phyloP scores from a whole-genome alignment of 2,329 filamentous ascomycete species.

The Hypoxylon sp. region DNA sequence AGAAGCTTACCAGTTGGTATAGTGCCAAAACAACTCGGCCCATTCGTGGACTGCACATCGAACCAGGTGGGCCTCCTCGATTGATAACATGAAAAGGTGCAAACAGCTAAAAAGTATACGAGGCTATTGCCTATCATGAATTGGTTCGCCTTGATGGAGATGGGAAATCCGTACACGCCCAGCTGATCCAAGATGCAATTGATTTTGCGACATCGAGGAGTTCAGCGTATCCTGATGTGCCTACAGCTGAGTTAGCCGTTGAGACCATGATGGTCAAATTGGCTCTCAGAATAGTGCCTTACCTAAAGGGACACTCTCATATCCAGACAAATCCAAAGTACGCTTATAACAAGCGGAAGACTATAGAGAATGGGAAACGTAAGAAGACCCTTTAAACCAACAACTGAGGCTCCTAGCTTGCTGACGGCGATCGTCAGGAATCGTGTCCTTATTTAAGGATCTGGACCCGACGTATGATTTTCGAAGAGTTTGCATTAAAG shows the following conservation, averaged over 20 bases:
- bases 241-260: slow-evolving; percentile 65
- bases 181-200: slow-evolving; percentile 57
- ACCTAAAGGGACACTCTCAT: slow-evolving; percentile 68
- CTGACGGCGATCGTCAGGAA: slow-evolving; percentile 58
- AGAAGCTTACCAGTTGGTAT: slow-evolving; percentile 12
- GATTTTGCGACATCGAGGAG: slow-evolving; percentile 54
- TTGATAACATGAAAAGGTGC: neutral
- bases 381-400: slow-evolving; percentile 43
- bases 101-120: slow-evolving; percentile 25
- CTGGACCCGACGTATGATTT: slow-evolving; percentile 62
- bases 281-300: slow-evolving; percentile 64
- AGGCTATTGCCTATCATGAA: slow-evolving; percentile 67
- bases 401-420: slow-evolving; percentile 5
- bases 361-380: slow-evolving; percentile 67
- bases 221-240: slow-evolving; percentile 55
- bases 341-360: slow-evolving; percentile 65
- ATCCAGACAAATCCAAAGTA: slow-evolving; percentile 73
- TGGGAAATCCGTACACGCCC: slow-evolving; percentile 57
- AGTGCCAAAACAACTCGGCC: slow-evolving; percentile 63
- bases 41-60: slow-evolving; percentile 68
- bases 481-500: slow-evolving; percentile 72
- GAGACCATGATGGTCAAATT: slow-evolving; percentile 72
- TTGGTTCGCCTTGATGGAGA: slow-evolving; percentile 54
- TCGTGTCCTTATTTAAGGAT: slow-evolving; percentile 63
- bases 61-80: slow-evolving; percentile 61